Conservation (phyloP, 2,329 filamentous ascomycete genomes). For the Xylaria sp. region DNA sequence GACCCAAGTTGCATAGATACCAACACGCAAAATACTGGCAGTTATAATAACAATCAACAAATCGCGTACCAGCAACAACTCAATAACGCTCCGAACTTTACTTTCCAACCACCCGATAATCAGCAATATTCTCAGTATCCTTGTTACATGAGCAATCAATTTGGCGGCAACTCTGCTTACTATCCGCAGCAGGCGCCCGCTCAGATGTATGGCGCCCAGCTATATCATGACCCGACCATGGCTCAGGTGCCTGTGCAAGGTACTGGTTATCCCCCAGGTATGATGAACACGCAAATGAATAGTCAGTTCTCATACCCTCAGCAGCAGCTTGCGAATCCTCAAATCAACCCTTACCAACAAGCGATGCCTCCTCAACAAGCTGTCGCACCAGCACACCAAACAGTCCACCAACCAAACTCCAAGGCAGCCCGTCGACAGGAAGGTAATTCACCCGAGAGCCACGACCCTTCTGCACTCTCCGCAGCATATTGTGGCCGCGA, state of each 20-base stretch:
- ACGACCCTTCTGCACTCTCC: not conserved
- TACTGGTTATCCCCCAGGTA: not conserved
- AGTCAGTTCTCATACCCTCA: not conserved
- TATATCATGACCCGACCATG: not conserved
- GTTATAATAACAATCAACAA: not conserved
- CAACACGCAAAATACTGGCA: not conserved
- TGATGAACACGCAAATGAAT: not conserved
- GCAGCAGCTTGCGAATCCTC: not conserved
- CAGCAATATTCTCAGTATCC: not conserved
- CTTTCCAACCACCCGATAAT: not conserved
- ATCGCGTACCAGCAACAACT: not conserved
- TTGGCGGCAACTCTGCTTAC: not conserved
- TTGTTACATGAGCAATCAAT: not conserved
- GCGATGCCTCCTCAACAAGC: not conserved
- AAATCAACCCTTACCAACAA: not conserved
- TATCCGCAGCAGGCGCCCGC: not conserved
- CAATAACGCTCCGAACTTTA: not conserved
- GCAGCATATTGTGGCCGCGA: not conserved
- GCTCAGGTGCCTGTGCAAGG: not conserved
- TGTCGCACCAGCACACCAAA: not conserved
- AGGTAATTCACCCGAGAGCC: not conserved
- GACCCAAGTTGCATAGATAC: not conserved
- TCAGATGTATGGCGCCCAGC: not conserved
- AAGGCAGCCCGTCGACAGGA: not conserved
- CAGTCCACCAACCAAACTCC: not conserved